Evolutionary conservation across 164 flowering plant genomes (phyloP), one percentile per base, ranked within the genome.

Genomic region (Buxus sempervirens): DNA sequence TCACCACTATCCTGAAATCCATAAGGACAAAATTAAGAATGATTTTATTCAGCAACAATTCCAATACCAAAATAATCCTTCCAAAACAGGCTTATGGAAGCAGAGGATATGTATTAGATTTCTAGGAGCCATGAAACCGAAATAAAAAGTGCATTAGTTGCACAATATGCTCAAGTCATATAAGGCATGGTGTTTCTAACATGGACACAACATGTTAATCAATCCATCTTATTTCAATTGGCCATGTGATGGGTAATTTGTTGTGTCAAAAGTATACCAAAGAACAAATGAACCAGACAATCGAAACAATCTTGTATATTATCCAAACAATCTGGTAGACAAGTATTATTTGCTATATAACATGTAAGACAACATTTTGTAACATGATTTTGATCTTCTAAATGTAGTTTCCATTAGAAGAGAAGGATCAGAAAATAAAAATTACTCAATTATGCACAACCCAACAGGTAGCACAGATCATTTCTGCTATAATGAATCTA

Each of bases 1-100:
- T 56, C 64, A 9, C 65, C 69, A 70, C 38, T 51, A 1, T 60
- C 77, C 93, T 86, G 81, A 70, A 55, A 72, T 62, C 19, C 42
- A 55, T 66, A n/a, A 41, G 19, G 5, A 45, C 2, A 62, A 42
- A 22, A 12, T 8, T 10, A 6, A 5, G 13, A 45, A 45, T 45
- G 13, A 45, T 45, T 45, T 45, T 45, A 3, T 32, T 32, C 7
- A 32, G 5, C 10, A 10, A 45, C 16, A 10, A 45, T 45, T 10
- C 51, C 12, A 4, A 45, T 45, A 45, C 51, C 14, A 15, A 10
- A 45, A 45, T 1, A 45, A 45, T 1, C 51, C 13, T 1, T 15
- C 51, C 5, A 45, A 45, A 45, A 15, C 2, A 45, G 12, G 18
- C 51, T 15, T 45, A 45, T 5, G 18, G 1, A 45, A 45, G 51